Percentiles rank a stretch among this genome's conserved stretches.
phyloP scores from a whole-genome alignment of 2,329 filamentous ascomycete genomes.

The Neoascochyta sp. region DNA sequence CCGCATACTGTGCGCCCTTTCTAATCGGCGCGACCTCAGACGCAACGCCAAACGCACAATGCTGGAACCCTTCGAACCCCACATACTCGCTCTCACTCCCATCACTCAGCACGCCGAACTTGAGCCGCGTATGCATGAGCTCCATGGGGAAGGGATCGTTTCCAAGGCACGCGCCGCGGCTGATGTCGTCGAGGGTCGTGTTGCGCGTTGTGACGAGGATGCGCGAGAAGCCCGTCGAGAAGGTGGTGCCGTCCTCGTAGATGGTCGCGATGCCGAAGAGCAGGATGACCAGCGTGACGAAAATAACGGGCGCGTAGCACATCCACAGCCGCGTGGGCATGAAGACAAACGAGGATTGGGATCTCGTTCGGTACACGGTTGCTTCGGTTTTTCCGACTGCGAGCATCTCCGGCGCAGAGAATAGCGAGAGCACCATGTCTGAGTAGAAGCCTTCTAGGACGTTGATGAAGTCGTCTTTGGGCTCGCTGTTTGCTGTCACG shows the following conservation, averaged over 20 bases:
- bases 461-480: constrained; percentile 18
- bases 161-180: constrained; percentile 41
- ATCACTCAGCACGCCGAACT: constrained; percentile 38
- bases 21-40: constrained; percentile 23
- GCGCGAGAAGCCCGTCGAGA: constrained; percentile 33
- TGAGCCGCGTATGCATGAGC: constrained; percentile 34
- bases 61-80: constrained; percentile 18
- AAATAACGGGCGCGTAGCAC: constrained; percentile 35
- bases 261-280: constrained; percentile 28
- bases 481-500: constrained; percentile 33
- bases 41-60: constrained; percentile 33
- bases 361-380: constrained; percentile 19
- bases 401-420: constrained; percentile 34
- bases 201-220: constrained; percentile 37
- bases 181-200: constrained; percentile 35
- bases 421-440: constrained; percentile 34
- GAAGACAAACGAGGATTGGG: constrained; percentile 33
- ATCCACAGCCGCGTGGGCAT: constrained; percentile 28
- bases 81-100: constrained; percentile 22
- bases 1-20: constrained; percentile 23
- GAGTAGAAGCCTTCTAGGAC: constrained; percentile 31
- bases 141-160: constrained; percentile 41
- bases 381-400: constrained; percentile 13
- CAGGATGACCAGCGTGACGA: constrained; percentile 25
- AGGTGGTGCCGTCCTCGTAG: constrained; percentile 35